Conservation (phyloP, 2,329 filamentous ascomycete species). For the Mariannaea sp. region DNA sequence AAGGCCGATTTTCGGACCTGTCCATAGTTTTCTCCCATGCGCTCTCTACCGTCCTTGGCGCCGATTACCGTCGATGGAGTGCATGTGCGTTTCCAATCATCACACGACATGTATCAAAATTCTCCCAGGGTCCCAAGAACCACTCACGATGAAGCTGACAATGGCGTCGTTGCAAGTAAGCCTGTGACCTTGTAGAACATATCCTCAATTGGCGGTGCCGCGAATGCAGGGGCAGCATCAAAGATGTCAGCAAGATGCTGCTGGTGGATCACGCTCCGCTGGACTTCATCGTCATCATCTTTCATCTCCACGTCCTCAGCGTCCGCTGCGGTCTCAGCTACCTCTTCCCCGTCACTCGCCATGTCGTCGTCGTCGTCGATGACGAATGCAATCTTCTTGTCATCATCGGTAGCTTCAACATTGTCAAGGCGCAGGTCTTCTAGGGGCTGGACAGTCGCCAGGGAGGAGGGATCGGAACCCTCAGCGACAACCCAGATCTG, state of each 20-base stretch:
- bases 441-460: conserved; percentile 59
- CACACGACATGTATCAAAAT: conserved; percentile 9
- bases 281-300: conserved; percentile 51
- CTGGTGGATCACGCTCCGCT: conserved; percentile 66
- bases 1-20: conserved; percentile 8
- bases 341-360: conserved; percentile 51
- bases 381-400: conserved; percentile 39
- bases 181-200: conserved; percentile 74
- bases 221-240: conserved; percentile 69
- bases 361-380: conserved; percentile 44
- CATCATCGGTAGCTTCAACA: conserved; percentile 36
- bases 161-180: conserved; percentile 61
- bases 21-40: conserved; percentile 2
- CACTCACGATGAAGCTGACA: conserved; percentile 36
- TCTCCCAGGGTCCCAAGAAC: conserved; percentile 23
- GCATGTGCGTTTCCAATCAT: conserved; percentile 3
- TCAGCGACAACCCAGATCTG: conserved; percentile 69
- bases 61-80: not conserved
- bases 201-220: conserved; percentile 73
- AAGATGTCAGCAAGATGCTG: conserved; percentile 74
- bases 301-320: conserved; percentile 53
- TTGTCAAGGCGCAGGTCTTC: conserved; percentile 57
- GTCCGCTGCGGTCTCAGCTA: conserved; percentile 44
- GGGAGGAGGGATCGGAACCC: conserved; percentile 58
- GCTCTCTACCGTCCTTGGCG: conserved; percentile 1